Evolutionary conservation across 352 stramenopile genomes (phyloP).

Genomic region (Phytopythium sindhum): DNA sequence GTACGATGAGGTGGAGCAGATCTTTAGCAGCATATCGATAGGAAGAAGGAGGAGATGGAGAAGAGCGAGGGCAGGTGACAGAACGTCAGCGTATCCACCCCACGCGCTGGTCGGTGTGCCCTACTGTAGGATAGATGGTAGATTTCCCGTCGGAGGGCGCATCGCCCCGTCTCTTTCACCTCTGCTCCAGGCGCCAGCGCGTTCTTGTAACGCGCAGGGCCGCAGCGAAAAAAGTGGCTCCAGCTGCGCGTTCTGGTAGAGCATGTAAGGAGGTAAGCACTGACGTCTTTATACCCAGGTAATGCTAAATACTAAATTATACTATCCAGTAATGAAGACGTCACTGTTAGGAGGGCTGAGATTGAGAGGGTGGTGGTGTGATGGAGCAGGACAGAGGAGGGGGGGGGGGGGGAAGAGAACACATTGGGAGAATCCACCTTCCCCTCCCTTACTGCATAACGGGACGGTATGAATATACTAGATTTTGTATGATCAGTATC

Average conservation of each 20-base stretch:
- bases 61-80: not conserved
- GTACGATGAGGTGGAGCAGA: too few relatives aligned
- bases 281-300: too few relatives aligned
- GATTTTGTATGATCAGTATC: not conserved
- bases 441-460: not conserved
- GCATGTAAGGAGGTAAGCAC: too few relatives aligned
- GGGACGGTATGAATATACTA: not conserved
- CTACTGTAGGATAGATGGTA: too few relatives aligned
- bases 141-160: not conserved
- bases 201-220: slow-evolving; percentile 8
- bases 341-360: not conserved
- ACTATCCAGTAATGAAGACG: not conserved
- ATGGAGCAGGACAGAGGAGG: too few relatives aligned
- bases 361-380: not conserved
- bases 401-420: too few relatives aligned
- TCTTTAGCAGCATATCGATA: not conserved
- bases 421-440: not conserved
- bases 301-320: too few relatives aligned
- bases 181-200: not conserved
- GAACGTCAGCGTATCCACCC: slow-evolving; percentile 4
- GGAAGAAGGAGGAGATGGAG: not conserved
- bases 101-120: not conserved
- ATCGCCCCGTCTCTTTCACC: not conserved
- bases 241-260: slow-evolving; percentile 9
- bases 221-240: slow-evolving; percentile 14